These are phyloP conservation scores for Globisporangium megalacanthum DNA, from an alignment of 352 stramenopile genomes.

Conservation along the genomic window DNA sequence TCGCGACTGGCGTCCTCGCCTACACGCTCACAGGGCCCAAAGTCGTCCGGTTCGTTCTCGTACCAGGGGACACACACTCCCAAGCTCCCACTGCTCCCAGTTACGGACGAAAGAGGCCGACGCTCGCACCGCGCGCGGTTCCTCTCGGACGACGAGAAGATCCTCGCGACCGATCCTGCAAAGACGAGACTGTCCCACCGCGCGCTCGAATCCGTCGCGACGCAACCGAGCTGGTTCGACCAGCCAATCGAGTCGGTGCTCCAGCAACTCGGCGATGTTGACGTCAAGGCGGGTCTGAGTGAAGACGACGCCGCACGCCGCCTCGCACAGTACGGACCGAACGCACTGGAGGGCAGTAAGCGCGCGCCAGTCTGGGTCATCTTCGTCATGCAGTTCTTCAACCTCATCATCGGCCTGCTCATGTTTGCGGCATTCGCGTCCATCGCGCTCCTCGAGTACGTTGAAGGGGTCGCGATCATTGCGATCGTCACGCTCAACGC, in stretches of 20 bases:
- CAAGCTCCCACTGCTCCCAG: constrained; percentile 4
- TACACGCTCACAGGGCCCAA: constrained; percentile 8
- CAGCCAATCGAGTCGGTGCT: constrained; percentile 22
- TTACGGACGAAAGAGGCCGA: constrained; percentile 3
- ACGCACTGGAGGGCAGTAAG: constrained; percentile 8
- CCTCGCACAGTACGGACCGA: constrained; percentile 16
- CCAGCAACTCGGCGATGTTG: constrained; percentile 21
- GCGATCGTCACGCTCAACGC: constrained; percentile 43
- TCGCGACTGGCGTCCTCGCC: constrained; percentile 7
- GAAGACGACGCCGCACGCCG: constrained; percentile 20
- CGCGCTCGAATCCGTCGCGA: constrained; percentile 25
- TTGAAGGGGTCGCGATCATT: constrained; percentile 40
- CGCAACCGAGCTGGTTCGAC: constrained; percentile 23
- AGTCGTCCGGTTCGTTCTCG: constrained; percentile 10
- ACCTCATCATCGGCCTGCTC: constrained; percentile 40
- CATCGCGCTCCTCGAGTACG: constrained; percentile 26
- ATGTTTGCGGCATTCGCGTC: constrained; percentile 28
- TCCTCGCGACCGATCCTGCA: constrained; percentile 21
- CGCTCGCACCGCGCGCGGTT: constrained; percentile 23
- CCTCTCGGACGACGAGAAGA: constrained; percentile 29
- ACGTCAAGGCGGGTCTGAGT: constrained; percentile 19
- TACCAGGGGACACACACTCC: constrained; percentile 10
- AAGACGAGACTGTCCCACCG: constrained; percentile 36
- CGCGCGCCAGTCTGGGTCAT: constrained; percentile 28
- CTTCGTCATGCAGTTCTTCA: constrained; percentile 50